Evolutionary conservation across 768 basidiomycete genomes (phyloP).

Genomic region (Strobilomyces confusus): DNA sequence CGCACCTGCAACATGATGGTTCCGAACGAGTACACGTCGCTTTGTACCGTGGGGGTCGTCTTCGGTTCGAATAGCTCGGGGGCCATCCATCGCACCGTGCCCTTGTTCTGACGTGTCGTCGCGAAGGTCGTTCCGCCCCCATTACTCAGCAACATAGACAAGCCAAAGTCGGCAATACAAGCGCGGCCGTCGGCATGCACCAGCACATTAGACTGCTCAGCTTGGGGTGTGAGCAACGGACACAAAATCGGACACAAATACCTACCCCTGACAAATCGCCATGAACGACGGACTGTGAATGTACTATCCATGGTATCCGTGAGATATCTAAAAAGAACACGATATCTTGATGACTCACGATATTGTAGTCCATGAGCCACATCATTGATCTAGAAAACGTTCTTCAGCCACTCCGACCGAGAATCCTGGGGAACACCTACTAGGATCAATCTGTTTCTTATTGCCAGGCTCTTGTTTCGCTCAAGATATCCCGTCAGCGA

Average conservation of each 20-base stretch:
- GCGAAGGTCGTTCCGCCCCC: background rate
- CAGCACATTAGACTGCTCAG: background rate
- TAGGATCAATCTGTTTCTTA: background rate
- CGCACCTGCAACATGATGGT: background rate
- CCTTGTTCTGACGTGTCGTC: background rate
- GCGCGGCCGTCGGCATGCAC: background rate
- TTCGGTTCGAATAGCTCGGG: background rate
- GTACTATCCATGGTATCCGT: background rate
- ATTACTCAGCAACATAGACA: background rate
- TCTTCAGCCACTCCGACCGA: background rate
- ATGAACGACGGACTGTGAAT: background rate
- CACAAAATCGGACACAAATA: background rate
- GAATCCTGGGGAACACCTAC: background rate
- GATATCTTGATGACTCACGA: background rate
- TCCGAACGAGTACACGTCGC: constrained; percentile 8
- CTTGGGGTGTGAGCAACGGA: background rate
- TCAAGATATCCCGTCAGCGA: background rate
- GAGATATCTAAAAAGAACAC: background rate
- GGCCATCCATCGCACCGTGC: constrained; percentile 2
- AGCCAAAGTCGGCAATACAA: constrained; percentile 8
- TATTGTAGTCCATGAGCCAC: constrained; percentile 2
- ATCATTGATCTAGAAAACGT: background rate
- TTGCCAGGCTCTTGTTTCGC: background rate
- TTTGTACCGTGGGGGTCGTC: background rate
- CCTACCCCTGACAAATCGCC: constrained; percentile 1